Evolutionary conservation across 1,139 yeast species (phyloP).

Genomic region (Geotrichum aggregatum): DNA sequence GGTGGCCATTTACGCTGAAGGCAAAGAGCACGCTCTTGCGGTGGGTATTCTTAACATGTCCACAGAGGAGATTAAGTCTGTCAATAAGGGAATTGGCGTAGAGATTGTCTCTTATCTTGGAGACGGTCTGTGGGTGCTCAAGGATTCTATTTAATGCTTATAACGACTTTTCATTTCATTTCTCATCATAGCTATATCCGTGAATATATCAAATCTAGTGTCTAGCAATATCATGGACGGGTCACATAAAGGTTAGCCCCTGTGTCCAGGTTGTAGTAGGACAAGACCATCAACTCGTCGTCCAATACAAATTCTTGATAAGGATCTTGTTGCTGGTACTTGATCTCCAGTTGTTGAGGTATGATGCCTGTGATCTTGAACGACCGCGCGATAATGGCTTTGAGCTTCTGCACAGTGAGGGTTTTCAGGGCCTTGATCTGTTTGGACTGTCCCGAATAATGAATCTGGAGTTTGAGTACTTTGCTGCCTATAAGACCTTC

Average conservation of each 20-base stretch:
- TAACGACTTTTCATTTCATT: background rate
- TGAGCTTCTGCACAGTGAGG: constrained; percentile 28
- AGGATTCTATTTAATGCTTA: constrained; percentile 17
- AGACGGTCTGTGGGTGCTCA: constrained; percentile 56
- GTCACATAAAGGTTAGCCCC: constrained; percentile 19
- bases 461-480: constrained; percentile 23
- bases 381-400: constrained; percentile 24
- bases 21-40: constrained; percentile 87
- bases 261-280: constrained; percentile 12
- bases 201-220: constrained; percentile 2
- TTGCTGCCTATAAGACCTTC: constrained; percentile 23
- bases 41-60: constrained; percentile 84
- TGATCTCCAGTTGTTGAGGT: constrained; percentile 10
- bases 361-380: constrained; percentile 14
- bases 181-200: constrained; percentile 19
- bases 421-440: constrained; percentile 25
- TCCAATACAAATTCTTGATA: constrained; percentile 8
- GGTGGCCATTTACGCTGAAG: constrained; percentile 86
- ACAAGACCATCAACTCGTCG: constrained; percentile 13
- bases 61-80: constrained; percentile 78
- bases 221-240: constrained; percentile 22
- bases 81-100: constrained; percentile 86
- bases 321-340: constrained; percentile 6
- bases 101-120: constrained; percentile 83
- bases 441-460: constrained; percentile 20